These are phyloP conservation scores for Favolaschia claudopus DNA, from an alignment of 768 basidiomycete species.

Conservation along the genomic window DNA sequence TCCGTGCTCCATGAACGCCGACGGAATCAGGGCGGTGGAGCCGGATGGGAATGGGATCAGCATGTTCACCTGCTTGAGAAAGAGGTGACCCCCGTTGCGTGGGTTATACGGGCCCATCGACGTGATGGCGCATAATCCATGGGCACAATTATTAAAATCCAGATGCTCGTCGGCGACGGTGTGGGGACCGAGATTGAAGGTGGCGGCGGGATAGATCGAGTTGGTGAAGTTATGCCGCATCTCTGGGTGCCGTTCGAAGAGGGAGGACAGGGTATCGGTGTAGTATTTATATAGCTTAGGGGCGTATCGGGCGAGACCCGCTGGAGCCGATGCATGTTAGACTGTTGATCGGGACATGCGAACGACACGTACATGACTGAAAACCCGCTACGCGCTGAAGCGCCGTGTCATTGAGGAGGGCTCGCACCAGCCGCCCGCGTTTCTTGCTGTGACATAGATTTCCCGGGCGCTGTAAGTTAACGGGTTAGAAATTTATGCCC, in stretches of 20 bases:
- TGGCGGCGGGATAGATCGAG: slow-evolving; percentile 14
- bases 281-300: slow-evolving; percentile 16
- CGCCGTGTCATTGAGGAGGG: neutral
- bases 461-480: neutral
- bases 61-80: slow-evolving; percentile 26
- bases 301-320: neutral
- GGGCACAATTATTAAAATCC: slow-evolving; percentile 14
- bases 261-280: neutral
- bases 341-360: neutral
- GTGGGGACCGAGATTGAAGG: slow-evolving; percentile 26
- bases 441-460: neutral
- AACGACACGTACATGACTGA: neutral
- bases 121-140: slow-evolving; percentile 24
- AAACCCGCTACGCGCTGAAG: slow-evolving; percentile 1
- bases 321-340: neutral
- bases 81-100: slow-evolving; percentile 27
- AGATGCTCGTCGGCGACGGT: slow-evolving; percentile 13
- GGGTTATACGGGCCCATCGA: slow-evolving; percentile 14
- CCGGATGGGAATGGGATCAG: slow-evolving; percentile 5
- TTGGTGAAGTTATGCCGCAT: slow-evolving; percentile 17
- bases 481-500: neutral
- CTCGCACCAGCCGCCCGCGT: neutral
- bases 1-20: slow-evolving; percentile 23
- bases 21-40: slow-evolving; percentile 28
- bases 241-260: slow-evolving; percentile 5